Percentiles rank a stretch among this genome's conserved stretches.
Conservation (phyloP, 2,329 filamentous ascomycete species). For the Fusarium coicis region DNA sequence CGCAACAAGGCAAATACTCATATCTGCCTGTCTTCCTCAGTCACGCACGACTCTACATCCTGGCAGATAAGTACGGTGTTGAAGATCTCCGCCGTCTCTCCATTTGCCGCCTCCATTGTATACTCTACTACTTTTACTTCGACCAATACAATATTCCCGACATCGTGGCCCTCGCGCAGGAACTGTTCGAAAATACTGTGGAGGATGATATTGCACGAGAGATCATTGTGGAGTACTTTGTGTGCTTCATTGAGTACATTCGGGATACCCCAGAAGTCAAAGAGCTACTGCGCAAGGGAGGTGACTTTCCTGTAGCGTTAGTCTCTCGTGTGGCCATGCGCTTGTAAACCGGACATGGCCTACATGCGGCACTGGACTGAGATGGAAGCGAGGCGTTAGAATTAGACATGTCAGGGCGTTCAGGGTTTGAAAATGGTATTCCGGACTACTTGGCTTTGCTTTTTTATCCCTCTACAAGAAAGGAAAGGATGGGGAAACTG, state of each 20-base stretch:
- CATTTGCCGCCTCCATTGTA: conserved; percentile 33
- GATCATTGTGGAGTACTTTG: conserved; percentile 34
- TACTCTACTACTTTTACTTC: conserved; percentile 27
- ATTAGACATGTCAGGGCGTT: neutral
- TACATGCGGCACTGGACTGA: neutral
- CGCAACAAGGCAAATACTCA: neutral
- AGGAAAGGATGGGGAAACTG: neutral
- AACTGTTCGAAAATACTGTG: conserved; percentile 39
- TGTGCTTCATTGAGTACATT: conserved; percentile 36
- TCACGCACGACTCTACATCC: conserved; percentile 40
- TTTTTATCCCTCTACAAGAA: neutral
- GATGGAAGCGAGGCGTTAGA: conserved; percentile 18
- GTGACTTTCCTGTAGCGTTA: conserved; percentile 37
- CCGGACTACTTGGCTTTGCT: neutral
- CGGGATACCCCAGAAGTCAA: conserved; percentile 19
- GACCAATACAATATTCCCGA: conserved; percentile 29
- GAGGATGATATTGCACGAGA: conserved; percentile 33
- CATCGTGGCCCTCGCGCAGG: conserved; percentile 25
- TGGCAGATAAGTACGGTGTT: conserved; percentile 43
- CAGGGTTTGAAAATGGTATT: neutral
- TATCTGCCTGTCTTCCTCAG: conserved; percentile 33
- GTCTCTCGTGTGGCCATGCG: conserved; percentile 25
- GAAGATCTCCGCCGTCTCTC: conserved; percentile 26
- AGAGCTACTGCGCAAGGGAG: conserved; percentile 18
- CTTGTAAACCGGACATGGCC: neutral